phyloP scores from a whole-genome alignment of 768 basidiomycete genomes.

The Panaeolus cyanescens region DNA sequence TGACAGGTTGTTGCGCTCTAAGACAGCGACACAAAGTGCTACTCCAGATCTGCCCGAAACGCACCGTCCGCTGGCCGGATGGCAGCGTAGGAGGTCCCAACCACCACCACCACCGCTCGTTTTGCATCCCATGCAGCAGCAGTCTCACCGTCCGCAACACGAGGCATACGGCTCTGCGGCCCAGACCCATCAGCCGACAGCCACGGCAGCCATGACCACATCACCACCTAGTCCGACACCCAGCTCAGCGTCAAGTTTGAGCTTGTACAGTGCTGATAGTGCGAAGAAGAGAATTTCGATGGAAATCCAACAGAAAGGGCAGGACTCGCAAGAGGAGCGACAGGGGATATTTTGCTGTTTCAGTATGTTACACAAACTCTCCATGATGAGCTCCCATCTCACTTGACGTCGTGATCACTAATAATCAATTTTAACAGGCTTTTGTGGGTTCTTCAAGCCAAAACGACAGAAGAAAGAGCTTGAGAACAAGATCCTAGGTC shows the following conservation, averaged over 20 bases:
- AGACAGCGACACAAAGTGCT: constrained; percentile 5
- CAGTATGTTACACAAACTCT: not conserved
- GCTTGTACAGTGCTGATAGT: constrained; percentile 11
- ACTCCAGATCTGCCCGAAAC: constrained; percentile 10
- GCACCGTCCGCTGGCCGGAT: constrained; percentile 17
- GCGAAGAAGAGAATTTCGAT: constrained; percentile 4
- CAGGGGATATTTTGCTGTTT: not conserved
- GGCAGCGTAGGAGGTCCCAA: constrained; percentile 8
- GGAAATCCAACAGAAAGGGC: not conserved
- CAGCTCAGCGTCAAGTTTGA: constrained; percentile 10
- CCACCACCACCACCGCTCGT: constrained; percentile 10
- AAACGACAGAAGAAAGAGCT: not conserved
- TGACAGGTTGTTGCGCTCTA: constrained; percentile 8
- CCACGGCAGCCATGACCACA: not conserved
- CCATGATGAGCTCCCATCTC: not conserved
- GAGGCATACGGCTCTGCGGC: not conserved
- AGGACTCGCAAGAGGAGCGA: not conserved
- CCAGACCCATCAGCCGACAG: constrained; percentile 1
- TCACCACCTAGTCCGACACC: constrained; percentile 5
- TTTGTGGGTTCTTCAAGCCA: not conserved
- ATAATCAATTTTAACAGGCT: not conserved
- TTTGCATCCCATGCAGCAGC: not conserved
- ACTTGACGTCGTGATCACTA: not conserved
- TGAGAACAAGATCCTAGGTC: not conserved
- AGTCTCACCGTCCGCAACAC: not conserved